A percentile compares a stretch with the other conserved stretches of the same genome.
These are phyloP conservation scores for Infundibulicybe gibba DNA, from an alignment of 768 basidiomycete genomes.

Conservation along the genomic window DNA sequence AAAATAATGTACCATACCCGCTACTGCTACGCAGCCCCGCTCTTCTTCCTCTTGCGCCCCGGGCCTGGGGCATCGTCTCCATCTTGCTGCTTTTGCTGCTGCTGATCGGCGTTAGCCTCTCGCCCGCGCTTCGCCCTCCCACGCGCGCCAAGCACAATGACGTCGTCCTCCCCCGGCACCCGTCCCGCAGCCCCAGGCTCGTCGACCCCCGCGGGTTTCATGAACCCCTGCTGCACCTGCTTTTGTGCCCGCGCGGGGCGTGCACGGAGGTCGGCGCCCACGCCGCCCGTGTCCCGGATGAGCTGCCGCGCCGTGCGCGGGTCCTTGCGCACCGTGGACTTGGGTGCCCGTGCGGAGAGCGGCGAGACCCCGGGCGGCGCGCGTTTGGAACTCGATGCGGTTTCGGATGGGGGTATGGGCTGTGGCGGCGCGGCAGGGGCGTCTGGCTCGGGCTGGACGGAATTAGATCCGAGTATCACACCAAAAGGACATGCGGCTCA, in stretches of 20 bases:
- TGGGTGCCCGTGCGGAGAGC: constrained; percentile 20
- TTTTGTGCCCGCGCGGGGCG: constrained; percentile 6
- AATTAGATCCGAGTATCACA: neutral
- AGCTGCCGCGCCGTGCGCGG: constrained; percentile 38
- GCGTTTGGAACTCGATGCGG: constrained; percentile 13
- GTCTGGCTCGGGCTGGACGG: constrained; percentile 9
- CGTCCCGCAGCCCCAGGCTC: constrained; percentile 27
- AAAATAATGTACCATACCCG: too few relatives aligned
- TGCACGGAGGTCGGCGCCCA: constrained; percentile 46
- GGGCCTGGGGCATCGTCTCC: too few relatives aligned
- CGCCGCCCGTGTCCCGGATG: constrained; percentile 42
- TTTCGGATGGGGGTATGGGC: neutral
- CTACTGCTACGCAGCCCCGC: too few relatives aligned
- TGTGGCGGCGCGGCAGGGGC: constrained; percentile 1
- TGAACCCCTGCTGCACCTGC: constrained; percentile 26
- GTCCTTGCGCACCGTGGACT: constrained; percentile 22
- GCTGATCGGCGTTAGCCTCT: constrained; percentile 10
- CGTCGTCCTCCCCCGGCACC: neutral
- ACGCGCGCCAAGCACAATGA: constrained; percentile 22
- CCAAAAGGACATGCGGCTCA: neutral
- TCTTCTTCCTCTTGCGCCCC: constrained; percentile 34
- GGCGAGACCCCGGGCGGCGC: constrained; percentile 15
- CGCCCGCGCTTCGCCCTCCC: constrained; percentile 25
- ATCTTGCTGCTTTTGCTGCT: constrained; percentile 13
- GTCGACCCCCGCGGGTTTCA: constrained; percentile 59